Conservation (phyloP, 345 rosid genomes). For the Psidium guajava region DNA sequence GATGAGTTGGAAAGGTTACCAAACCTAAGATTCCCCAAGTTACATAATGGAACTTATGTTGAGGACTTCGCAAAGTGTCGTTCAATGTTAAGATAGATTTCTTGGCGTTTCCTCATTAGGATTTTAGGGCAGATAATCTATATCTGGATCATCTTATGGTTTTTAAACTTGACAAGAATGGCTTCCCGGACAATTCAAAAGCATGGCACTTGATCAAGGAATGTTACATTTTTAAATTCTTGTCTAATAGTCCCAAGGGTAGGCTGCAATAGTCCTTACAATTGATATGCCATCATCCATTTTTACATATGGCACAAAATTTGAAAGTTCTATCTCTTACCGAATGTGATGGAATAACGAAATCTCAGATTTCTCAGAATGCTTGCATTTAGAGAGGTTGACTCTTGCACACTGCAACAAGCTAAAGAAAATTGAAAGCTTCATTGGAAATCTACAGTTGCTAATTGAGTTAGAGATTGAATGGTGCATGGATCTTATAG, state of each 20-base stretch:
- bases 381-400: no score
- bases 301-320: no score
- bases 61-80: neutral
- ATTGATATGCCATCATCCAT: no score
- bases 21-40: neutral
- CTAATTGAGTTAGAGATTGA: no score
- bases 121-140: neutral
- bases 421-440: no score
- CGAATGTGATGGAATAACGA: no score
- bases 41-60: neutral
- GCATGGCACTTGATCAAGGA: neutral
- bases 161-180: neutral
- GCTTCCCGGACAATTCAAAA: neutral
- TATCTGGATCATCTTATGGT: neutral
- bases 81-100: neutral
- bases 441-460: no score
- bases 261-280: no score
- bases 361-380: no score
- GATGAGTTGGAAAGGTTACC: neutral
- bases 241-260: neutral
- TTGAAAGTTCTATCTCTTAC: no score
- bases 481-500: no score
- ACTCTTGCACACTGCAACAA: no score
- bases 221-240: neutral
- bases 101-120: neutral